These are phyloP conservation scores for Fusarium burgessii DNA, from an alignment of 2,329 filamentous ascomycete species.

Conservation along the genomic window DNA sequence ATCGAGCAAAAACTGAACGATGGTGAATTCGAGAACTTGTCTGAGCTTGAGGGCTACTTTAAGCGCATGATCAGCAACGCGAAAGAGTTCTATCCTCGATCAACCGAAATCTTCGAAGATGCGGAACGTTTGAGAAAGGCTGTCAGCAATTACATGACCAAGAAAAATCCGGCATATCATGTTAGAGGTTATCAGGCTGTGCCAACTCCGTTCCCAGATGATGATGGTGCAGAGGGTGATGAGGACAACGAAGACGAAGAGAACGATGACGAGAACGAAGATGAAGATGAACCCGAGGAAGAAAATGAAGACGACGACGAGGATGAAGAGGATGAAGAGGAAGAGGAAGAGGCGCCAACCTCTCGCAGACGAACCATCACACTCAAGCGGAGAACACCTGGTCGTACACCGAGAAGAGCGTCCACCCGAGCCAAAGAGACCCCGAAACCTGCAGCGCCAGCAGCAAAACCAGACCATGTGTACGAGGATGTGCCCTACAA, in stretches of 20 bases:
- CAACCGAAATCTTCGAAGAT: conserved; percentile 80
- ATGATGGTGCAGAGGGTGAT: conserved; percentile 45
- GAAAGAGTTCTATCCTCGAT: conserved; percentile 83
- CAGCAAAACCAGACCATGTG: conserved; percentile 62
- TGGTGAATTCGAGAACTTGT: conserved; percentile 76
- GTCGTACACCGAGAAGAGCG: conserved; percentile 52
- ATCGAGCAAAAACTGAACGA: conserved; percentile 81
- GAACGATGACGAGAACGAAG: conserved; percentile 49
- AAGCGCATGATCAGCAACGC: conserved; percentile 91
- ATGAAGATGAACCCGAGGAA: conserved; percentile 48
- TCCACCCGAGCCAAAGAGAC: conserved; percentile 49
- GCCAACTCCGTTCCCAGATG: conserved; percentile 72
- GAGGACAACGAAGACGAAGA: conserved; percentile 51
- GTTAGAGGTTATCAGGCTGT: conserved; percentile 75
- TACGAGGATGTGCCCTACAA: conserved; percentile 72
- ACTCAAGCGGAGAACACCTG: conserved; percentile 54
- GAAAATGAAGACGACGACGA: conserved; percentile 45
- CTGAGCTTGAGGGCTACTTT: conserved; percentile 83
- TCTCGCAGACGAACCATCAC: conserved; percentile 55
- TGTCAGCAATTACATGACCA: conserved; percentile 88
- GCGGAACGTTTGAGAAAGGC: conserved; percentile 89
- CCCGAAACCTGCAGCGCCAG: conserved; percentile 53
- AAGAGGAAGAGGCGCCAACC: conserved; percentile 46
- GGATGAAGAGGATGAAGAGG: conserved; percentile 49
- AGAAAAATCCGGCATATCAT: conserved; percentile 85